Base-by-base conservation (phyloP, 108 stramenopile genomes). In the Cylindrotheca fusiformis region DNA sequence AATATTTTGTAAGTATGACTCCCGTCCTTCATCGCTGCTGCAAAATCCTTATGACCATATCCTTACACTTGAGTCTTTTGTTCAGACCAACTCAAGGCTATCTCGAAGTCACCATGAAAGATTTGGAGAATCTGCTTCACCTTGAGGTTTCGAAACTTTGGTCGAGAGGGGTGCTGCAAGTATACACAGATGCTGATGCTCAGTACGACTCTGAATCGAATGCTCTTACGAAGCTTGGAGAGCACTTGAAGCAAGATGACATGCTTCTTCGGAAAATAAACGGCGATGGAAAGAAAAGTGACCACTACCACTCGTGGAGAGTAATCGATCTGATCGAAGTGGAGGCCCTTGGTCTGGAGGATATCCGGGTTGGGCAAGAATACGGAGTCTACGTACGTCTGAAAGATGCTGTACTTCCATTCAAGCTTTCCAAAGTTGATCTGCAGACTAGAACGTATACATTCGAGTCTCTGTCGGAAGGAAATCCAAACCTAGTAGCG, bases 91-190 rank as follows among this genome's bases (percentile, higher is more conserved):
- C 58, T 6, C 64, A 76, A 48, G 75, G 75, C 1, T 71, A 61
- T 54, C 60, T 76, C 14, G 75, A 76, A 58, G 65, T 76, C 32
- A 61, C 75, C 1, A 71, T 71, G 27, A 76, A 76, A 41, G 65
- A 76, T 57, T 36, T 76, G 52, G 75, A 76, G 27, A 66, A 65
- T 32, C 55, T 76, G 46, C 64, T 76, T 10, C 75, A 76, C 25
- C 48, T 54, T 10, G 70, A 76, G 58, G 69, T 76, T 28, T 58
- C 64, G 10, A 60, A 36, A n/a, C 49, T 76, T 25, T 66, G 65
- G 70, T 71, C 70, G 2, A 71, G 67, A 32, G 75, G 69, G 21
- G n/a, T 76, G 18, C 48, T 76, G 28, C 56, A 57, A 44, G 36
- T 52, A 45, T 53, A 45, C 32, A 48, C 65, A 10, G 48, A 70